These are phyloP conservation scores for Termitomyces eurrhizus DNA, from an alignment of 768 basidiomycete species.

Conservation along the genomic window DNA sequence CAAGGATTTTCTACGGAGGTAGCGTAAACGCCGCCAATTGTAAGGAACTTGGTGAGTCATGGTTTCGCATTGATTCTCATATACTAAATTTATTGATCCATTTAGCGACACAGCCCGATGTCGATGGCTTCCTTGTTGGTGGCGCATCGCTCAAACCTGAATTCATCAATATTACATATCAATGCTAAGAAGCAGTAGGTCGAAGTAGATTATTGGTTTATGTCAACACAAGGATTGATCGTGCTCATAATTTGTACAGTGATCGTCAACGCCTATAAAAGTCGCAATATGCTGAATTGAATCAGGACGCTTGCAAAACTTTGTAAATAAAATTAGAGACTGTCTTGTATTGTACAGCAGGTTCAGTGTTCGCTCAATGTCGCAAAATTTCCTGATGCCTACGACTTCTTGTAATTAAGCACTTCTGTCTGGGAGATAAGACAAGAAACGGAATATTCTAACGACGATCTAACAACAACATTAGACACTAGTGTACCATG, in stretches of 20 bases:
- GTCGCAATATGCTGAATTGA: not conserved
- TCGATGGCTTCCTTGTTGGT: constrained; percentile 98
- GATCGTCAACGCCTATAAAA: constrained; percentile 1
- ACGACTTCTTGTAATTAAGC: no score
- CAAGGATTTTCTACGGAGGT: constrained; percentile 94
- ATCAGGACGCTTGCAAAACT: not conserved
- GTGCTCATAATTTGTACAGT: not conserved
- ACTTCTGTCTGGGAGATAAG: no score
- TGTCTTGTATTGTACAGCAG: not conserved
- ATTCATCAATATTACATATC: constrained; percentile 89
- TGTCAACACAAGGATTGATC: not conserved
- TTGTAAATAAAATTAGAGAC: not conserved
- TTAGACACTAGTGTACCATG: not conserved
- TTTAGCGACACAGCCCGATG: constrained; percentile 71
- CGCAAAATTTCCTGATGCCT: no score
- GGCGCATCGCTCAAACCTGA: constrained; percentile 98
- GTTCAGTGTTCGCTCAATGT: not conserved
- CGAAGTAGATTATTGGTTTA: not conserved
- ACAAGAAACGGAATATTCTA: no score
- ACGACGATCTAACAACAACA: no score
- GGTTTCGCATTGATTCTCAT: not conserved
- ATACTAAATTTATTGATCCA: constrained; percentile 1
- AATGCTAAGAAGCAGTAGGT: constrained; percentile 44
- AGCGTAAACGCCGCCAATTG: constrained; percentile 89
- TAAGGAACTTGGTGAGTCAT: constrained; percentile 73